Conservation (phyloP, 352 stramenopile genomes). For the Pythium myriotylum region DNA sequence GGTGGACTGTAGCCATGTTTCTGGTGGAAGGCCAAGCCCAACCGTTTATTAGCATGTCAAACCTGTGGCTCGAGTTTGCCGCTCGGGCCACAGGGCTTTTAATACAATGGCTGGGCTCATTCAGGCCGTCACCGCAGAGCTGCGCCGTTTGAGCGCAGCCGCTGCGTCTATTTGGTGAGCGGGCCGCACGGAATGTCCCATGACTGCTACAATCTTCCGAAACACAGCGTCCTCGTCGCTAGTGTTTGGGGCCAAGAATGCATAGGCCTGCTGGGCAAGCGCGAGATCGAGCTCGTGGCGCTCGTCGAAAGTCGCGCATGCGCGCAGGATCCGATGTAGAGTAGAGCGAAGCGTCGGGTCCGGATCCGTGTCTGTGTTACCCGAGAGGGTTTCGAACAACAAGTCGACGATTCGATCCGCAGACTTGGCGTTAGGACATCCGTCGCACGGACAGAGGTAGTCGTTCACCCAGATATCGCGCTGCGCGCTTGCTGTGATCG, state of each 20-base stretch:
- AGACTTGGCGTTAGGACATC: slow-evolving; percentile 52
- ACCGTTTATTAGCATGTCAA: too few relatives aligned
- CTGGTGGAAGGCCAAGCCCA: not conserved
- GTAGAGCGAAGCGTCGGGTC: not conserved
- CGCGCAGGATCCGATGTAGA: slow-evolving; percentile 58
- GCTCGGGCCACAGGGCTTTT: too few relatives aligned
- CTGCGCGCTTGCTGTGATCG: not conserved
- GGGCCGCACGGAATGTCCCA: not conserved
- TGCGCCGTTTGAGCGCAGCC: not conserved
- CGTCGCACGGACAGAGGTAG: slow-evolving; percentile 69
- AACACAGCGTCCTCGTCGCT: slow-evolving; percentile 65
- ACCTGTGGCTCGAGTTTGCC: too few relatives aligned
- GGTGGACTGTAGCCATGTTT: slow-evolving; percentile 2
- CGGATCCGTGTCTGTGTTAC: slow-evolving; percentile 22
- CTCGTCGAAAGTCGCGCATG: slow-evolving; percentile 74
- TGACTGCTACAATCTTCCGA: slow-evolving; percentile 13
- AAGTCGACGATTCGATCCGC: slow-evolving; percentile 45
- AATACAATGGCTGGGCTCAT: not conserved
- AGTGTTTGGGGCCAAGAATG: slow-evolving; percentile 45
- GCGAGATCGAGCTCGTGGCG: slow-evolving; percentile 25
- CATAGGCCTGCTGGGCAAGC: slow-evolving; percentile 10
- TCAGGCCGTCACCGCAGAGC: slow-evolving; percentile 10
- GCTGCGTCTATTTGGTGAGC: not conserved
- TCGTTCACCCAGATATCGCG: slow-evolving; percentile 24
- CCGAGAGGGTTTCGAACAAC: slow-evolving; percentile 8